Base-by-base conservation (phyloP, 2,329 filamentous ascomycete species). In the Reticulascus tulasneorum region DNA sequence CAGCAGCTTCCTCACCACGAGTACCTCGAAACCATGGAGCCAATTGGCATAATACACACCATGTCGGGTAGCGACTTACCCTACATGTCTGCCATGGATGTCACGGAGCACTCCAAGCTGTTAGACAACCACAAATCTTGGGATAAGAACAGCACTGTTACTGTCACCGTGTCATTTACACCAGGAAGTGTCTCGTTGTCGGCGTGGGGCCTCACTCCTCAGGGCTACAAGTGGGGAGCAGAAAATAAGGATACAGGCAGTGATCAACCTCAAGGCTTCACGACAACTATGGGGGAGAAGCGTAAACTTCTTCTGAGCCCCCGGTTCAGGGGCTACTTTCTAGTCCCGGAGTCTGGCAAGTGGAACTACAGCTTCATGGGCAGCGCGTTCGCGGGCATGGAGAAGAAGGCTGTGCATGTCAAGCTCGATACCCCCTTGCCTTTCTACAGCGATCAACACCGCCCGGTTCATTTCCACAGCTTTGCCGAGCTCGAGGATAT, bases 321-420 rank as follows among this genome's bases (percentile, higher is more conserved):
- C 52, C 86, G 90, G 60, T 95, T 96, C 59, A 80, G 86, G 50
- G 94, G 93, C 19, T 97, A 90, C 70, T 98, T 98, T 79, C 69
- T 98, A 37, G 89, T 97, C 16, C 93, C 93, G 0, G 90, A 96
- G 55, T 83, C 84, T 36, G 82, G 82, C 45, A 75, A 84, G 43
- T 98, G 93, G 93, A 98, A 98, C 64, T 98, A 96, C 69, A 93
- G 86, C 61, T 98, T 98, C 73, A 88, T 97, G 82, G 93, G 93
- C 37, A 88, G 82, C 47, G 81, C 82, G 1, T 98, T 97, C 57
- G 81, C 83, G 11, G 81, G 82, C 25, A 75, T 95, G 46, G 89
- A 95, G 67, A 97, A 96, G 80, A 87, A 88, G 67, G 75, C 82
- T 4, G 77, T 96, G 27, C 85, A 89, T 51, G 90, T 97, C 51